A percentile compares a stretch with the other conserved stretches of the same genome.
These are phyloP conservation scores for Plasmodium knowlesi DNA, from an alignment of 169 alveolate species.

Conservation along the genomic window DNA sequence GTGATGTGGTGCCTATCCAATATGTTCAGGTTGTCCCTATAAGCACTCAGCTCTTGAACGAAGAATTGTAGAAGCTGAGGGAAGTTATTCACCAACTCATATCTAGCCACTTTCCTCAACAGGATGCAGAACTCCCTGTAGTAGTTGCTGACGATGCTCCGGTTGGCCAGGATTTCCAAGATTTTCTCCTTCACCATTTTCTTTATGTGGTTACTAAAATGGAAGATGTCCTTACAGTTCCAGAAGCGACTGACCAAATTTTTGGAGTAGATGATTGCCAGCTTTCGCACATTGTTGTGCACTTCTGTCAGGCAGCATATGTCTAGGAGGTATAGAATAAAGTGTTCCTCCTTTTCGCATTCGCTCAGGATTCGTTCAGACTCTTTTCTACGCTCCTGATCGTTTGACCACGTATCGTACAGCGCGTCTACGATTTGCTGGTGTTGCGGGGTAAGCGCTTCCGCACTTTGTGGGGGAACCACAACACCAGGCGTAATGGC, in stretches of 20 bases:
- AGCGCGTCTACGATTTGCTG: slow-evolving; percentile 47
- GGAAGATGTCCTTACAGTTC: slow-evolving; percentile 23
- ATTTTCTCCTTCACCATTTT: slow-evolving; percentile 36
- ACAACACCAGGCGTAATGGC: background rate
- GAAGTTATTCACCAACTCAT: slow-evolving; percentile 61
- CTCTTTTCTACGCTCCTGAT: slow-evolving; percentile 27
- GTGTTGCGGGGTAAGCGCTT: background rate
- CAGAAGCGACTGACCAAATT: slow-evolving; percentile 43
- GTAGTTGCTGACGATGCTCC: background rate
- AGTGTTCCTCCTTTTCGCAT: slow-evolving; percentile 27
- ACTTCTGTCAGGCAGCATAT: slow-evolving; percentile 34
- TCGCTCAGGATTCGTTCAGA: slow-evolving; percentile 22
- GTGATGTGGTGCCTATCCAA: background rate
- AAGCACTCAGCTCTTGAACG: slow-evolving; percentile 15
- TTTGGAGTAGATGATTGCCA: slow-evolving; percentile 42
- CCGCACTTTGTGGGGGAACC: background rate
- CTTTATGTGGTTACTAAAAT: slow-evolving; percentile 14
- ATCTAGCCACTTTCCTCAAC: slow-evolving; percentile 53
- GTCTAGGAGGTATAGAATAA: slow-evolving; percentile 11
- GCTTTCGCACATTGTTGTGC: slow-evolving; percentile 47
- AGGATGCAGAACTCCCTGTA: slow-evolving; percentile 36
- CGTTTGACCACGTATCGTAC: slow-evolving; percentile 72
- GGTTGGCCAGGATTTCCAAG: background rate
- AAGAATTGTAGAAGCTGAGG: slow-evolving; percentile 38
- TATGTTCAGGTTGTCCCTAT: background rate